Base-by-base conservation (phyloP, 2,329 filamentous ascomycete genomes). In the Claviceps maximensis region DNA sequence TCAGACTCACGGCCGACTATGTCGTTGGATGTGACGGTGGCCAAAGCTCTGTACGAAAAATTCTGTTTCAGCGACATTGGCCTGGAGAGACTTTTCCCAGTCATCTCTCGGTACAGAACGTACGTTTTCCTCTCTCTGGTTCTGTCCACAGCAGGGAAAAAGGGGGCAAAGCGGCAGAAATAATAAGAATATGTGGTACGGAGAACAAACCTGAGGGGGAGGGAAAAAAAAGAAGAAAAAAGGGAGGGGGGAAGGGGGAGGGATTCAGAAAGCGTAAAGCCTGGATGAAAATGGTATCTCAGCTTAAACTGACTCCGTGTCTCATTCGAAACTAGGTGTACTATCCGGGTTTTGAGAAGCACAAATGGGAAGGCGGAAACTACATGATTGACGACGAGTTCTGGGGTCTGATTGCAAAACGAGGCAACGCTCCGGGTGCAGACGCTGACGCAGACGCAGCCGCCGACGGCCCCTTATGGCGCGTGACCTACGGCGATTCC, bases 301-400 rank as follows among this genome's bases (percentile, higher is more conserved):
- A 33, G 9, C 5, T 13, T 13, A 5, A 33, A 17, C 12, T 17
- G 15, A 38, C 12, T 38, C 13, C 3, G 7, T n/a, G n/a, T 17
- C 33, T 15, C 15, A 15, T 38, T 3, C 33, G 4, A 10, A 57
- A 56, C 53, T 23, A 59, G 58, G 52, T 54, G 33, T 55, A 76
- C 53, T 75, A 75, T 55, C 71, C 76, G 36, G 72, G 73, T 50
- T 72, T 76, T 48, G 66, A 71, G 29, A 65, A 68, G 17, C 71
- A 66, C 57, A 65, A 63, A 23, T 74, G 67, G 60, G 67, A 68
- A 48, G 70, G 73, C 53, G 67, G 68, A 31, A 74, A 76, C 55
- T 78, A 76, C 63, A 74, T 78, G 56, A 71, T 77, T 41, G 68
- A 79, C 56, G 73, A 72, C 0, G 70, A 74, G 33, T 71, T 79